Evolutionary conservation across 164 flowering plant genomes (phyloP).

Genomic region (Berberis vulgaris): DNA sequence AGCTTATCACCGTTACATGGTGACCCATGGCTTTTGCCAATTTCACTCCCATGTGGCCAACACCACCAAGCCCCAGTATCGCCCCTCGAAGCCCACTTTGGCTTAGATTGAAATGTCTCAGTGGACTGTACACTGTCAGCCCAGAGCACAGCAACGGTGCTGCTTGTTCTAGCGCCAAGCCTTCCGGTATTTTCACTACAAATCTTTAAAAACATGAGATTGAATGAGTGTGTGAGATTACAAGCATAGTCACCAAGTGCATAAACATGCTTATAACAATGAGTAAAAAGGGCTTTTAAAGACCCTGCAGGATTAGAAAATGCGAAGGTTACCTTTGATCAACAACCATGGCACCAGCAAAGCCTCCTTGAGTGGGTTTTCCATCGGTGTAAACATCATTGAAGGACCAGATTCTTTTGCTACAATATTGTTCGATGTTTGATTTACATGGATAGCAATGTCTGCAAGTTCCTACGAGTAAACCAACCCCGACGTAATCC

Average conservation of each 20-base stretch:
- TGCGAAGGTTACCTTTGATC: constrained; percentile 71
- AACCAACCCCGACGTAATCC: constrained; percentile 11
- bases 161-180: constrained; percentile 10
- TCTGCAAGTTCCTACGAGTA: constrained; percentile 11
- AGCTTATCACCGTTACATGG: constrained; percentile 14
- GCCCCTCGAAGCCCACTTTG: constrained; percentile 9
- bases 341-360: constrained; percentile 60
- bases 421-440: constrained; percentile 84
- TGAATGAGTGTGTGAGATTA: no score
- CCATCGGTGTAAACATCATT: constrained; percentile 88
- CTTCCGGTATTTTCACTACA: constrained; percentile 15
- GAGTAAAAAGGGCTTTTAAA: not conserved
- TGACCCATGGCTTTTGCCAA: constrained; percentile 18
- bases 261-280: no score
- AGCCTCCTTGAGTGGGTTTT: constrained; percentile 88
- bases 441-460: constrained; percentile 55
- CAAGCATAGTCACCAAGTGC: not conserved
- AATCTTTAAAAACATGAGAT: constrained; percentile 5
- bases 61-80: constrained; percentile 15
- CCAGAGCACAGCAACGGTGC: constrained; percentile 15
- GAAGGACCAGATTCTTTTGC: constrained; percentile 82
- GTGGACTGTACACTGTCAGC: constrained; percentile 14
- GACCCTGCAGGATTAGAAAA: not conserved
- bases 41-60: constrained; percentile 18
- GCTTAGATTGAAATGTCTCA: constrained; percentile 8